phyloP scores from a whole-genome alignment of 371 early-diverging fungal species.

The Mucor racemosus region DNA sequence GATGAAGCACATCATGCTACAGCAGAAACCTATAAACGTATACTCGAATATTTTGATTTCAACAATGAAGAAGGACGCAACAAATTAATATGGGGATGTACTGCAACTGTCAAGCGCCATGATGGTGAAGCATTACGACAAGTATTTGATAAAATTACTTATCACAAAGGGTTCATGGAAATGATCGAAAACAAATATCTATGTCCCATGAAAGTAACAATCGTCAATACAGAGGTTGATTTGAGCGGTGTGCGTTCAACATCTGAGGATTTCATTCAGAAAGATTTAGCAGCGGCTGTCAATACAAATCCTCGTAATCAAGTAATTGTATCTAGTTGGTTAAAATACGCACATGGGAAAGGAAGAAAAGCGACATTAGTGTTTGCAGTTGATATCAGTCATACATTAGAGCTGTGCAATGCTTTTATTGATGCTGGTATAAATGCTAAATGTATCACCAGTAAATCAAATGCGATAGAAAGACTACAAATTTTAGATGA shows the following conservation, averaged over 20 bases:
- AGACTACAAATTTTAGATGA: slow-evolving; percentile 61
- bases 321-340: slow-evolving; percentile 69
- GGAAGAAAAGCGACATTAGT: slow-evolving; percentile 69
- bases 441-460: slow-evolving; percentile 67
- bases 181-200: slow-evolving; percentile 75
- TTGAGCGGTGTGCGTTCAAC: slow-evolving; percentile 53
- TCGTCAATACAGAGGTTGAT: slow-evolving; percentile 65
- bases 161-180: slow-evolving; percentile 71
- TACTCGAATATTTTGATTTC: slow-evolving; percentile 73
- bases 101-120: slow-evolving; percentile 87
- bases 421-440: slow-evolving; percentile 66
- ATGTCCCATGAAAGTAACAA: slow-evolving; percentile 65
- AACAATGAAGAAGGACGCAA: slow-evolving; percentile 46
- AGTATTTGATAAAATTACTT: slow-evolving; percentile 83
- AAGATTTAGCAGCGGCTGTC: slow-evolving; percentile 64
- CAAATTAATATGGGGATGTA: slow-evolving; percentile 89
- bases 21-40: slow-evolving; percentile 71
- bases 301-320: slow-evolving; percentile 73
- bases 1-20: slow-evolving; percentile 96
- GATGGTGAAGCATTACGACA: slow-evolving; percentile 75
- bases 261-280: slow-evolving; percentile 67
- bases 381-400: slow-evolving; percentile 87
- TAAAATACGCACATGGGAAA: slow-evolving; percentile 50
- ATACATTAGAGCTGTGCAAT: slow-evolving; percentile 64
- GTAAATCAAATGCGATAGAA: slow-evolving; percentile 56